Evolutionary conservation across 129 eudicot genomes (phyloP), one percentile per base, ranked within the genome.

Genomic region (Apium graveolens): DNA sequence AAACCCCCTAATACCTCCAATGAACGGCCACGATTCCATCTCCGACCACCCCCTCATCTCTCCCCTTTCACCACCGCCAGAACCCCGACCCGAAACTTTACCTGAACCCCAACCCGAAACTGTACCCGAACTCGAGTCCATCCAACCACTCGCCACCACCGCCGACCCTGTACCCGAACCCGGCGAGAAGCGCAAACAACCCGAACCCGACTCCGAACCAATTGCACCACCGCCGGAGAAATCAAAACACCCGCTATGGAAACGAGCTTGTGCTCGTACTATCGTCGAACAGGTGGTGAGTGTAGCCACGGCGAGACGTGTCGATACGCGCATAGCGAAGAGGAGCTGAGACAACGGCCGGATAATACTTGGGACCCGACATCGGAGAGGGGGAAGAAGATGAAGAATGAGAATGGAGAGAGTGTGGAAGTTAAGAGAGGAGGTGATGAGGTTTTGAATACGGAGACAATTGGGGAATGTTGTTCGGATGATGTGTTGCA

Each of bases 301-400:
- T 94, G 98, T 80, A 94, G 97, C 87, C 97, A 94, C 74, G 98
- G 98, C 0, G 93, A 86, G 1, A 73, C 85, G 20, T 94, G 98
- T 85, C 78, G 92, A 73, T 93, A 81, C 77, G 98, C 98, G 55
- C 98, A 94, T 75, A 85, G 89, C 2, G 98, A 94, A 82, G 80
- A 68, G 85, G 98, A 94, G 91, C 96, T 94, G 84, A 82, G 90
- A 29, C 78, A 82, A 44, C 81, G 96, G 14, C 93, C 93, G 9
- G 97, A 91, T 34, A 86, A 85, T 37, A 78, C 97, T 1, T 94
- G 97, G 98, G 98, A 94, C 75, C 97, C 98, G 34, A 88, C 97
- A 1, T 89, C 97, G n/a, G 92, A 91, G 86, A 84, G 80, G 83
- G 98, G 86, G 34, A 93, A 93, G 89, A 89, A 91, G 87, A n/a